Base-by-base conservation (phyloP, 2,329 filamentous ascomycete genomes). In the Ceratocystis ficicola region DNA sequence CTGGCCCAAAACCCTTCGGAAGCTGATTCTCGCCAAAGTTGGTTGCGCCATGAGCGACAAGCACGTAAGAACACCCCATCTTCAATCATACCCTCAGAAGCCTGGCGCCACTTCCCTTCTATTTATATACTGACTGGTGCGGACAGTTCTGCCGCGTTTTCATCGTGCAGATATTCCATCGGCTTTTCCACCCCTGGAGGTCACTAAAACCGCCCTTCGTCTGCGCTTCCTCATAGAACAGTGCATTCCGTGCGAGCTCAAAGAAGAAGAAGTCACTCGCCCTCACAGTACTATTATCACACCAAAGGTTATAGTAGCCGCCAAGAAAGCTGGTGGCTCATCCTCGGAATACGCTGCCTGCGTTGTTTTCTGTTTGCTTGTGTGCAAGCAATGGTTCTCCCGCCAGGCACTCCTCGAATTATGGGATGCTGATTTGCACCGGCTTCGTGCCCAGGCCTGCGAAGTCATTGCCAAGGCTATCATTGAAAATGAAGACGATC, bases 151-250 rank as follows among this genome's bases (percentile, higher is more conserved):
- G 1, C 87, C 88, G 1, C 79, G 78, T 15, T 82, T 86, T 70
- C 79, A 79, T 70, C 81, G 44, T 22, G 41, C 83, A 12, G 73
- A 79, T 0, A 76, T 86, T 55, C 76, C 84, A 52, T 86, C 89
- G 10, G 85, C 88, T 32, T 85, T 93, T 44, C 83, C 89, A 0
- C 80, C 92, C 12, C 80, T 82, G 68, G 87, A 94, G 71, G 92
- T 96, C 68, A 96, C 93, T 68, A 92, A 92, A 73, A 82, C 95
- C 66, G 93, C 92, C 30, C 82, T 99, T 17, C 89, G 91, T 66
- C 80, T 99, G 69, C 95, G 93, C 71, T 90, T 95, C 73, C 85
- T 96, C 70, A 86, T 99, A 71, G 91, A 96, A 75, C 84, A 91
- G 73, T 87, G 91, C 65, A 84, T 99, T 30, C 89, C 93, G 1